Percentiles rank a stretch among this genome's conserved stretches.
Conservation (phyloP, 768 basidiomycete genomes). For the Auriscalpium orientale region DNA sequence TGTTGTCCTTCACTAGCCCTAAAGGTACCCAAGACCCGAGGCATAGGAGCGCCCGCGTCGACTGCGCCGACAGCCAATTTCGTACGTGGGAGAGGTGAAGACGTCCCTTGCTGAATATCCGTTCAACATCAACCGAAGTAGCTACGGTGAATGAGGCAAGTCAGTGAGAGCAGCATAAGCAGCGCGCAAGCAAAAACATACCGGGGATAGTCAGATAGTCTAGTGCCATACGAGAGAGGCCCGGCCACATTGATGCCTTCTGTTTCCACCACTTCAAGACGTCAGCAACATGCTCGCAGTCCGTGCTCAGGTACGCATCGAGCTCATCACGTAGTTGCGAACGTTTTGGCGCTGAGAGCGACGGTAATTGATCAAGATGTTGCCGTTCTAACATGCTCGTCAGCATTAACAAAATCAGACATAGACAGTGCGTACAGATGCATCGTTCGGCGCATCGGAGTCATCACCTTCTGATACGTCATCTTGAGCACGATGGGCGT, state of each 20-base stretch:
- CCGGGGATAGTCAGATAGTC: conserved; percentile 21
- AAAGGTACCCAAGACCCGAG: conserved; percentile 26
- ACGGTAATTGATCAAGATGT: not conserved
- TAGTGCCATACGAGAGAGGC: not conserved
- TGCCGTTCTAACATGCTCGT: no score
- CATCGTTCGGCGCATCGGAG: no score
- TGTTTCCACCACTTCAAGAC: not conserved
- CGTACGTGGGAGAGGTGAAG: conserved; percentile 7
- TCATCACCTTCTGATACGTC: no score
- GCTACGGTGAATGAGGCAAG: no score
- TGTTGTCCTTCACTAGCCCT: conserved; percentile 20
- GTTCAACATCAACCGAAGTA: conserved; percentile 8
- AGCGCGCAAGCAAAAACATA: conserved; percentile 5
- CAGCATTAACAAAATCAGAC: no score
- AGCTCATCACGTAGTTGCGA: not conserved
- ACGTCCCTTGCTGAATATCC: conserved; percentile 10
- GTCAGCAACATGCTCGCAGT: not conserved
- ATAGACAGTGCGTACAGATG: no score
- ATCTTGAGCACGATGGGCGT: not conserved
- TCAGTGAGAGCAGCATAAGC: not conserved
- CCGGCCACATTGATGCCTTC: not conserved
- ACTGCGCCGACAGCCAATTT: conserved; percentile 1
- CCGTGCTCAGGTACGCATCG: not conserved
- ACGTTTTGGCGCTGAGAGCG: not conserved
- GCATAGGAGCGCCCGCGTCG: conserved; percentile 25